phyloP scores from a whole-genome alignment of 2,329 filamentous ascomycete species.

The Huntiella abstrusa region DNA sequence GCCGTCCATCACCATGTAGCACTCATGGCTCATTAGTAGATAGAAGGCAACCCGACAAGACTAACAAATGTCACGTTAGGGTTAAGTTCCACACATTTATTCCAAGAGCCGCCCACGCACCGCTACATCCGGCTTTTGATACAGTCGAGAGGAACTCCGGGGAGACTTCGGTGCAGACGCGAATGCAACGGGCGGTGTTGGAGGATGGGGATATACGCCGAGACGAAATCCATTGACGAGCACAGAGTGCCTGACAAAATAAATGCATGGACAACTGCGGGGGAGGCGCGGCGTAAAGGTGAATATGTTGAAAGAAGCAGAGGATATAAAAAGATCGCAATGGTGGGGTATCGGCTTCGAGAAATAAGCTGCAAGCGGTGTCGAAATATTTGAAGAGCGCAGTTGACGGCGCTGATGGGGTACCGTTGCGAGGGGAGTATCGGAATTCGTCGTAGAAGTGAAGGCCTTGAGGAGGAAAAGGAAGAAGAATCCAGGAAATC shows the following conservation, averaged over 20 bases:
- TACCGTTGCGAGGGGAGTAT: conserved; percentile 3
- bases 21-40: not conserved
- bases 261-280: conserved; percentile 51
- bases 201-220: conserved; percentile 16
- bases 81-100: conserved; percentile 82
- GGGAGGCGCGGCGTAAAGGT: conserved; percentile 49
- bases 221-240: conserved; percentile 1
- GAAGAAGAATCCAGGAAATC: not conserved
- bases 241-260: conserved; percentile 2
- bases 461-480: not conserved
- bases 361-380: too few species aligned
- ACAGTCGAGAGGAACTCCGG: conserved; percentile 23
- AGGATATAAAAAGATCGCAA: too few species aligned
- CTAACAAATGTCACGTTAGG: conserved; percentile 56
- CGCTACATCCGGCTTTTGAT: not conserved
- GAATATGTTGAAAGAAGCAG: too few species aligned
- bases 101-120: conserved; percentile 21
- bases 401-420: too few species aligned
- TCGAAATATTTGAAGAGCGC: too few species aligned
- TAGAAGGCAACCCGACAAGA: conserved; percentile 3
- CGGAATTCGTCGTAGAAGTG: not conserved
- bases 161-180: conserved; percentile 21
- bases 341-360: too few species aligned
- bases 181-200: conserved; percentile 25
- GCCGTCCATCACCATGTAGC: not conserved